A percentile compares a stretch with the other conserved stretches of the same genome.
These are phyloP conservation scores for Metschnikowia aberdeeniae DNA, from an alignment of 805 yeast genomes.

Conservation along the genomic window DNA sequence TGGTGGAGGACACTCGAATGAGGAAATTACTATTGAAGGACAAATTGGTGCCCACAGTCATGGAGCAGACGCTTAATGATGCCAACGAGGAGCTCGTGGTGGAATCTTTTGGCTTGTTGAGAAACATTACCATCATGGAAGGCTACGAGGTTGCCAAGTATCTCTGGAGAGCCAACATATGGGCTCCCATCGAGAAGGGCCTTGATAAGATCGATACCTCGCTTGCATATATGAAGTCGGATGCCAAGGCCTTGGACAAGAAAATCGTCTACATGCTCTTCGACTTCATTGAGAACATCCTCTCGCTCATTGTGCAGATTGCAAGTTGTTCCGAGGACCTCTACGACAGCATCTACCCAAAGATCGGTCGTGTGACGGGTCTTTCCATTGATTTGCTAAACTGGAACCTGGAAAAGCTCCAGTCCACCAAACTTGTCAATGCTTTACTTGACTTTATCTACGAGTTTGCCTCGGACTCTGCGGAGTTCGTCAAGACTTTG, in stretches of 20 bases:
- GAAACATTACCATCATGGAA: slow-evolving; percentile 79
- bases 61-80: slow-evolving; percentile 66
- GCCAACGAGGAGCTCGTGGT: slow-evolving; percentile 69
- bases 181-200: slow-evolving; percentile 55
- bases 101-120: slow-evolving; percentile 74
- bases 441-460: slow-evolving; percentile 54
- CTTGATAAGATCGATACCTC: slow-evolving; percentile 50
- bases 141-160: slow-evolving; percentile 77
- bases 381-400: slow-evolving; percentile 36
- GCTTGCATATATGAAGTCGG: slow-evolving; percentile 36
- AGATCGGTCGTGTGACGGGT: slow-evolving; percentile 35
- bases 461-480: slow-evolving; percentile 57
- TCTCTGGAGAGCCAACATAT: slow-evolving; percentile 74
- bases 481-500: slow-evolving; percentile 44
- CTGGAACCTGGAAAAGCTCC: slow-evolving; percentile 33
- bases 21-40: slow-evolving; percentile 67
- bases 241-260: slow-evolving; percentile 17
- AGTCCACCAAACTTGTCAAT: slow-evolving; percentile 42
- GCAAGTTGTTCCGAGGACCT: slow-evolving; percentile 57
- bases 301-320: slow-evolving; percentile 64
- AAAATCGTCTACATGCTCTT: slow-evolving; percentile 41
- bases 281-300: slow-evolving; percentile 68
- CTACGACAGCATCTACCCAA: slow-evolving; percentile 44
- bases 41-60: slow-evolving; percentile 56
- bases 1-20: slow-evolving; percentile 65